These are phyloP conservation scores for Colletotrichum cordylinicola DNA, from an alignment of 2,329 filamentous ascomycete genomes.

Conservation along the genomic window DNA sequence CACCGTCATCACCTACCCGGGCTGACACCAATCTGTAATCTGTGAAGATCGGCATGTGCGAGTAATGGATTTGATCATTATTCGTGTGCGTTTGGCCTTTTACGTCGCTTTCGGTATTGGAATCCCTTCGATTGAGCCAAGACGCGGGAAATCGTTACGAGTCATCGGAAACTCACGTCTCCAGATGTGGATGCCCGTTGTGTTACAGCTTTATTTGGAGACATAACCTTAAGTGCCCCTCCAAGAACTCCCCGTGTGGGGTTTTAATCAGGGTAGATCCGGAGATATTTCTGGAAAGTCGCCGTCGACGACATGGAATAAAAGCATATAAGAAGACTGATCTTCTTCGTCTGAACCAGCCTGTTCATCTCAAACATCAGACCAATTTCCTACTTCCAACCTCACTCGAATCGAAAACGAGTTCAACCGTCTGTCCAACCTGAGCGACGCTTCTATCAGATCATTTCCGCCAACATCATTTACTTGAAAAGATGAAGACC, in stretches of 20 bases:
- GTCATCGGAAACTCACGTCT: accelerated
- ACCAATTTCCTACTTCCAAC: background rate
- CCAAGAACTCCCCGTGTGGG: background rate
- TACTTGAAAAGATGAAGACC: background rate
- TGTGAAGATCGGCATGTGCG: background rate
- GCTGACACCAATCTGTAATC: accelerated
- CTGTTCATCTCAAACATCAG: background rate
- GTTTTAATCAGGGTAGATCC: background rate
- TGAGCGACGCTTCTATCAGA: accelerated
- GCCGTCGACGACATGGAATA: accelerated
- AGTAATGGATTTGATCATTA: accelerated
- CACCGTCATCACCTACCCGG: background rate
- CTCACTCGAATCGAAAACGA: accelerated
- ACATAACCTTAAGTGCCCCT: background rate
- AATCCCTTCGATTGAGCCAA: background rate
- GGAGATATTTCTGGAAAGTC: background rate
- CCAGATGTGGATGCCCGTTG: background rate
- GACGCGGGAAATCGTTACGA: background rate
- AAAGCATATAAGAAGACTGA: accelerated
- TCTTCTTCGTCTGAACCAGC: accelerated
- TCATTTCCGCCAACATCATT: background rate
- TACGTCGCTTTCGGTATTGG: background rate
- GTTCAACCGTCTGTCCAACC: accelerated
- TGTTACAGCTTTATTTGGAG: background rate
- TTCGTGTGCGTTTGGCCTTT: background rate